phyloP scores from a whole-genome alignment of 2,329 filamentous ascomycete species.

The Aspergillus sp. region DNA sequence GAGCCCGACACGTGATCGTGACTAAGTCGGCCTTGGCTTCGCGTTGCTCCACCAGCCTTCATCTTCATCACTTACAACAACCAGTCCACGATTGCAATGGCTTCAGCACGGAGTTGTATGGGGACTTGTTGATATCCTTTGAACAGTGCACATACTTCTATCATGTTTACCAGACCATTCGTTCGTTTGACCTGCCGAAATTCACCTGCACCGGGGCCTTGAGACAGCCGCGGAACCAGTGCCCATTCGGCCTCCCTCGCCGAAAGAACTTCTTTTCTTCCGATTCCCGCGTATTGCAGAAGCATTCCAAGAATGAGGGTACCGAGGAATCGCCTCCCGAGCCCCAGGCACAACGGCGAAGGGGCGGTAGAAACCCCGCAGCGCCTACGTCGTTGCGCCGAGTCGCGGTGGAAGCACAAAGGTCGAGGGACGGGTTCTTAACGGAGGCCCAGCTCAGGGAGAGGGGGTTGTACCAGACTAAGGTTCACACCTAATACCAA shows the following conservation, averaged over 20 bases:
- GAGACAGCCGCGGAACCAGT: conserved; percentile 24
- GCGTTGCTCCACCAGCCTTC: neutral
- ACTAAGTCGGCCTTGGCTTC: neutral
- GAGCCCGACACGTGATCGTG: neutral
- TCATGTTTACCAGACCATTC: conserved; percentile 25
- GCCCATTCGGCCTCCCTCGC: conserved; percentile 33
- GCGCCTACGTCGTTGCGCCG: conserved; percentile 69
- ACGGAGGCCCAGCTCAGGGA: conserved; percentile 33
- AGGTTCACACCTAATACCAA: conserved; percentile 15
- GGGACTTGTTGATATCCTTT: conserved; percentile 1
- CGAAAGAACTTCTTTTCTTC: conserved; percentile 59
- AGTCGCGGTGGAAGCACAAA: conserved; percentile 77
- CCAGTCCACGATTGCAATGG: conserved; percentile 5
- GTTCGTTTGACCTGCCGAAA: conserved; percentile 25
- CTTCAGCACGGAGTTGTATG: conserved; percentile 10
- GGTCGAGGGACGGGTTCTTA: conserved; percentile 45
- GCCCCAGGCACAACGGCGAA: conserved; percentile 36
- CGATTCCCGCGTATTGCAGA: conserved; percentile 46
- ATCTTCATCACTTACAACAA: neutral
- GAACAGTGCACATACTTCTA: neutral
- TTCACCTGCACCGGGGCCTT: conserved; percentile 14
- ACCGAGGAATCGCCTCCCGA: conserved; percentile 10
- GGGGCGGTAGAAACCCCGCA: conserved; percentile 41
- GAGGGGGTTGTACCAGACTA: conserved; percentile 28
- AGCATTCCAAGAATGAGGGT: conserved; percentile 13